These are phyloP conservation scores for Umbelopsis sp. DNA, from an alignment of 192 early-diverging fungal species.

Conservation along the genomic window DNA sequence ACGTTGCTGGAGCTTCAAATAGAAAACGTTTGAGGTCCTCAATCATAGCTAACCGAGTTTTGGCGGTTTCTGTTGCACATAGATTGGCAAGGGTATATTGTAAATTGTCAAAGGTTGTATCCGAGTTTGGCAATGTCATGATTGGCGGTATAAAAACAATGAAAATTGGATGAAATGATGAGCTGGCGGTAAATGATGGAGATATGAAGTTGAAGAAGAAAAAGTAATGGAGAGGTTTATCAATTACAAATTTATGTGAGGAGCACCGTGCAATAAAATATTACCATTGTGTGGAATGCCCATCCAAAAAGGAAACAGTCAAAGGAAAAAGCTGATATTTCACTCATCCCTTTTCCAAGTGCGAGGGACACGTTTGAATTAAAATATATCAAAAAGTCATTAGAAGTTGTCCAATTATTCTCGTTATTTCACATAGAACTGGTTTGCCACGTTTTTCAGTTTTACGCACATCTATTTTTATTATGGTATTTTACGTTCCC, in stretches of 20 bases:
- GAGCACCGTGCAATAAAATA: constrained; percentile 14
- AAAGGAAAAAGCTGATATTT: constrained; percentile 20
- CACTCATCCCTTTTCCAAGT: constrained; percentile 12
- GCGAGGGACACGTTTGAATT: constrained; percentile 18
- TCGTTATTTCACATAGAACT: constrained; percentile 13
- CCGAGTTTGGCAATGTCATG: constrained; percentile 18
- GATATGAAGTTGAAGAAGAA: constrained; percentile 7
- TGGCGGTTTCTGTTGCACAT: constrained; percentile 22
- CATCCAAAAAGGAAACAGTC: constrained; percentile 14
- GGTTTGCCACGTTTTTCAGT: constrained; percentile 6
- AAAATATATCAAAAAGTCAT: not conserved
- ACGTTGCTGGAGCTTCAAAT: constrained; percentile 64
- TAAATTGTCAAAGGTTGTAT: constrained; percentile 7
- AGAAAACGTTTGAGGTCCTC: constrained; percentile 58
- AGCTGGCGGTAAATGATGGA: not conserved
- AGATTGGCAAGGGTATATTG: constrained; percentile 16
- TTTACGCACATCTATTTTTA: constrained; percentile 13
- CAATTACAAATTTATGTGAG: not conserved
- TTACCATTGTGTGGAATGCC: constrained; percentile 17
- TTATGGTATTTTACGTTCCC: not conserved
- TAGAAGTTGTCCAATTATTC: not conserved
- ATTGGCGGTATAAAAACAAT: not conserved
- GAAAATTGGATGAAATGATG: not conserved
- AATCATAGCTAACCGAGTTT: constrained; percentile 39
- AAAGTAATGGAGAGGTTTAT: not conserved